Percentiles rank a stretch among this genome's conserved stretches.
phyloP scores from a whole-genome alignment of 495 filamentous ascomycete species.

The Talaromyces wortmannii region DNA sequence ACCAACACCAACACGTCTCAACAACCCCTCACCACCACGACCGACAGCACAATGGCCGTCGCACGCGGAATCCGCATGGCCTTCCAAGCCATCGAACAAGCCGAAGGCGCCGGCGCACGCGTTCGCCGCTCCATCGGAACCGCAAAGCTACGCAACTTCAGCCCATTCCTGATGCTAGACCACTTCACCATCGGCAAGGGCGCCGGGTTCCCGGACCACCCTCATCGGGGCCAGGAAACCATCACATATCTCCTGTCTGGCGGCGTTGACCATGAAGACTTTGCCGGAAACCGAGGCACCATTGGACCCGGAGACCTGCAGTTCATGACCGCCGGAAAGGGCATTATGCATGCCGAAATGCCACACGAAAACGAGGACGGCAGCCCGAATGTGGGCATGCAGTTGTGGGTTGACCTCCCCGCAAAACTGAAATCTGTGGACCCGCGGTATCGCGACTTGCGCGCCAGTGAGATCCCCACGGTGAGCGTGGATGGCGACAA shows the following conservation, averaged over 20 bases:
- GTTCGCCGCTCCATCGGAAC: constrained; percentile 89
- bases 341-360: constrained; percentile 98
- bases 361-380: constrained; percentile 74
- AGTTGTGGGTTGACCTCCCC: constrained; percentile 93
- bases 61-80: constrained; percentile 71
- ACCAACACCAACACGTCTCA: not conserved
- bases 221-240: constrained; percentile 71
- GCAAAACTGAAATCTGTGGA: constrained; percentile 76
- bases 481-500: constrained; percentile 62
- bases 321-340: constrained; percentile 93
- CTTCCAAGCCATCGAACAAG: constrained; percentile 79
- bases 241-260: constrained; percentile 87
- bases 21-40: constrained; percentile 3
- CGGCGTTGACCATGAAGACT: constrained; percentile 92
- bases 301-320: constrained; percentile 84
- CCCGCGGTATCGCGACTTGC: constrained; percentile 83
- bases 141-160: constrained; percentile 75
- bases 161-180: constrained; percentile 95
- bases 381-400: constrained; percentile 75
- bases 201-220: constrained; percentile 86
- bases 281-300: constrained; percentile 80
- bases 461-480: constrained; percentile 66
- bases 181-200: constrained; percentile 78
- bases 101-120: constrained; percentile 83
- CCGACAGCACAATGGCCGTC: constrained; percentile 47